phyloP scores from a whole-genome alignment of 139 green algal species.

The Picochlorum sp. region DNA sequence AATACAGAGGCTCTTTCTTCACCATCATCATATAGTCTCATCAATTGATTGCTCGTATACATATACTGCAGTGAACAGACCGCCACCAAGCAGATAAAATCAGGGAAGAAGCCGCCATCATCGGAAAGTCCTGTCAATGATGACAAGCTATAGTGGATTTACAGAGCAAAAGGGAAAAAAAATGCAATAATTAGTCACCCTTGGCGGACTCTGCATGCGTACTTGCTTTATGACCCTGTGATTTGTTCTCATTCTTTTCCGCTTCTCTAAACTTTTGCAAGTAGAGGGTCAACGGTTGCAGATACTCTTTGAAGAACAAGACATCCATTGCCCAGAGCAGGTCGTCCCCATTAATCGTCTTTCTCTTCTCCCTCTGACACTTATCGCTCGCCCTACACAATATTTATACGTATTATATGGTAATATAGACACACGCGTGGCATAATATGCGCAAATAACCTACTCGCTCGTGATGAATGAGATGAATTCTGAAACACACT shows the following conservation, averaged over 20 bases:
- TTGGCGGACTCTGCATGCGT: not conserved
- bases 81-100: too few relatives aligned
- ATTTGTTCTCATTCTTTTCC: slow-evolving; percentile 14
- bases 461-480: slow-evolving; percentile 99
- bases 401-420: not conserved
- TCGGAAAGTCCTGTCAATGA: too few relatives aligned
- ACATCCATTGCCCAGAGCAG: slow-evolving; percentile 96
- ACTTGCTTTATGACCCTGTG: slow-evolving; percentile 6
- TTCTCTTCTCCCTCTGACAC: slow-evolving; percentile 95
- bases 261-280: slow-evolving; percentile 91
- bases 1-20: too few relatives aligned
- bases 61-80: too few relatives aligned
- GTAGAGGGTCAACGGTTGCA: slow-evolving; percentile 94
- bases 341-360: slow-evolving; percentile 99
- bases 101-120: too few relatives aligned
- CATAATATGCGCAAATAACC: slow-evolving; percentile 8
- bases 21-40: too few relatives aligned
- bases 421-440: not conserved
- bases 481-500: slow-evolving; percentile 99
- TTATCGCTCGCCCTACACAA: slow-evolving; percentile 92
- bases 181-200: not conserved
- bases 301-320: slow-evolving; percentile 95
- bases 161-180: not conserved
- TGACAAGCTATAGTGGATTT: too few relatives aligned
- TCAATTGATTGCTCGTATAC: too few relatives aligned